Conservation (phyloP, 306 rosid genomes). For the Prosopis cineraria region DNA sequence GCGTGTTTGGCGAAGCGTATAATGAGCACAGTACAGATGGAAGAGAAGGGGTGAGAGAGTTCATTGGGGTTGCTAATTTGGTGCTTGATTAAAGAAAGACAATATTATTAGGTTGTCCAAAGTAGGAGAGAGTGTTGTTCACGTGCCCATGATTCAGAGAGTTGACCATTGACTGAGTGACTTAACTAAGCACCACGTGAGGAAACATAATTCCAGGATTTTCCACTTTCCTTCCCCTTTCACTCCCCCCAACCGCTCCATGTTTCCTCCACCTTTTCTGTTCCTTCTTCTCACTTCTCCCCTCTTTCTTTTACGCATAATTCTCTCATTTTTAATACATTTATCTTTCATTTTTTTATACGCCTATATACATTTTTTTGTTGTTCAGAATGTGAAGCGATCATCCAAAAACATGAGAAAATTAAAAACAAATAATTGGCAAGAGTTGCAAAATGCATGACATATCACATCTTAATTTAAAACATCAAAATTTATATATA, state of each 20-base stretch:
- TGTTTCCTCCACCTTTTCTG: constrained; percentile 34
- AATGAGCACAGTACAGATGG: background rate
- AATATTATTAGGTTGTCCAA: too few species aligned
- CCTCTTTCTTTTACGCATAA: too few species aligned
- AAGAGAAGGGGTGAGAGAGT: background rate
- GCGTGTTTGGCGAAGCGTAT: background rate
- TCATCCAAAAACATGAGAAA: too few species aligned
- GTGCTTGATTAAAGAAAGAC: background rate
- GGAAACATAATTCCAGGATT: constrained; percentile 34
- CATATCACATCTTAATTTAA: too few species aligned
- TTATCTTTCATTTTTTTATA: too few species aligned
- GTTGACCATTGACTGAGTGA: constrained; percentile 30
- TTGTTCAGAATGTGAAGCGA: too few species aligned
- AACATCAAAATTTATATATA: too few species aligned
- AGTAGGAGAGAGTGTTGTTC: background rate
- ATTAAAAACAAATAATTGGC: too few species aligned
- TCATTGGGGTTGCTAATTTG: background rate
- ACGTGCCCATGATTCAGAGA: constrained; percentile 31
- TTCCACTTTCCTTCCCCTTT: constrained; percentile 41
- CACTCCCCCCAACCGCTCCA: constrained; percentile 13
- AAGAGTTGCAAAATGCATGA: too few species aligned
- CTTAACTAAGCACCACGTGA: constrained; percentile 20
- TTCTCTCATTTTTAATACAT: too few species aligned
- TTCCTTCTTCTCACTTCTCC: background rate
- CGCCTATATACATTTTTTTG: too few species aligned